phyloP scores from a whole-genome alignment of 306 rosid species.

The Pyrus bretschneideri region DNA sequence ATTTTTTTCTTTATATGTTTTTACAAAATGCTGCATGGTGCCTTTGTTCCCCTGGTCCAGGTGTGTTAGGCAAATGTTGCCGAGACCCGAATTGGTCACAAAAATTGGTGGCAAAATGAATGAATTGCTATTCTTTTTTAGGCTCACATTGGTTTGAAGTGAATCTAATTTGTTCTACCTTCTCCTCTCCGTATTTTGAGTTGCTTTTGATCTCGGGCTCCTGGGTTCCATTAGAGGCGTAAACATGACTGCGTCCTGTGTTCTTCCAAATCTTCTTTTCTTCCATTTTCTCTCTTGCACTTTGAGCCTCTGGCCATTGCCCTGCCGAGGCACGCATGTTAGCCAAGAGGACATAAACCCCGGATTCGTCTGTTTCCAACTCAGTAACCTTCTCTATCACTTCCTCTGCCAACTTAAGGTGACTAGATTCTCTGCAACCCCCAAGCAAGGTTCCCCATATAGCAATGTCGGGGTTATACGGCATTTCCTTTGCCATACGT shows the following conservation, averaged over 20 bases:
- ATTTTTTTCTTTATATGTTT: not conserved
- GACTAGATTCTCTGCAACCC: conserved; percentile 15
- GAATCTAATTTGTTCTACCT: not conserved
- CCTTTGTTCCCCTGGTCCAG: not conserved
- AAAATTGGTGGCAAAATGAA: not conserved
- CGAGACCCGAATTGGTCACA: not conserved
- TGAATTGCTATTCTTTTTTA: not conserved
- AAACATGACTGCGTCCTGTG: conserved; percentile 14
- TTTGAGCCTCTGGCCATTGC: conserved; percentile 23
- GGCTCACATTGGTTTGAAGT: not conserved
- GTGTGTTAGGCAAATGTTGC: not conserved
- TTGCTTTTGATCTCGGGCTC: not conserved
- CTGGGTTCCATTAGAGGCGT: not conserved
- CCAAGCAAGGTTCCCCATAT: conserved; percentile 27
- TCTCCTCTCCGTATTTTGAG: not conserved
- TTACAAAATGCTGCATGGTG: not conserved
- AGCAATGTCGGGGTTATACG: conserved; percentile 18
- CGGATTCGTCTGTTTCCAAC: conserved; percentile 9
- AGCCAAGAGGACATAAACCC: conserved; percentile 18
- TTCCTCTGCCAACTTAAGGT: conserved; percentile 17
- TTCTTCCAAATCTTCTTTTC: conserved; percentile 12
- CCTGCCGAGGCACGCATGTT: conserved; percentile 20
- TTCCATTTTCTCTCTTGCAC: conserved; percentile 16
- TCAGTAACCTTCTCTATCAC: conserved; percentile 7
- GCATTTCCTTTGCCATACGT: conserved; percentile 1